Evolutionary conservation across 345 rosid genomes (phyloP).

Genomic region (Murraya paniculata): DNA sequence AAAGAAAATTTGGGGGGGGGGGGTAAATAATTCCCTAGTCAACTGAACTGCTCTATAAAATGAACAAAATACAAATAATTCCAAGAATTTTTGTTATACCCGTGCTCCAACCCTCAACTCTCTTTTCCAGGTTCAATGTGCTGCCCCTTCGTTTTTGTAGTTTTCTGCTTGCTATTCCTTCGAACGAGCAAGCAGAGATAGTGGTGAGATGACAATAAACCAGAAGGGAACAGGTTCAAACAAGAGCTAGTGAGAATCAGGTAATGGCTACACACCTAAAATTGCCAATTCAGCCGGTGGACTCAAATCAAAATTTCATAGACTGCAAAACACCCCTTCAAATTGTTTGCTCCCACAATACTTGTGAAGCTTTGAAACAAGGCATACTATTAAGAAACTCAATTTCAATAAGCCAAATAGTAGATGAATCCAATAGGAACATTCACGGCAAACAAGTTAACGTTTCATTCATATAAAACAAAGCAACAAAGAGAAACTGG

Average conservation of each 20-base stretch:
- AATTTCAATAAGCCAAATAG: neutral
- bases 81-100: too few species aligned
- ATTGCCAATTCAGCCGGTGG: neutral
- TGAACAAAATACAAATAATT: too few species aligned
- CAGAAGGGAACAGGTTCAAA: neutral
- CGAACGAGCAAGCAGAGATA: neutral
- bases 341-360: neutral
- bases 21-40: neutral
- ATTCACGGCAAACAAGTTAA: neutral
- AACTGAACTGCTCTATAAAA: neutral
- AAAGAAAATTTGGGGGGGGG: neutral
- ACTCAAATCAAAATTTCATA: neutral
- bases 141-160: too few species aligned
- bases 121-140: too few species aligned
- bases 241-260: neutral
- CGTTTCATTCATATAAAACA: neutral
- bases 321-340: neutral
- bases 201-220: neutral
- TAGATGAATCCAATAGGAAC: neutral
- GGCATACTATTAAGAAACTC: neutral
- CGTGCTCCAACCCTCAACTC: too few species aligned
- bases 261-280: neutral
- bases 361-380: neutral
- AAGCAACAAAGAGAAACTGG: conserved; percentile 2
- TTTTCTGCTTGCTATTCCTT: too few species aligned